Evolutionary conservation across 2,329 filamentous ascomycete species (phyloP), one percentile per base, ranked within the genome.

Genomic region (Pleurostoma richardsiae): DNA sequence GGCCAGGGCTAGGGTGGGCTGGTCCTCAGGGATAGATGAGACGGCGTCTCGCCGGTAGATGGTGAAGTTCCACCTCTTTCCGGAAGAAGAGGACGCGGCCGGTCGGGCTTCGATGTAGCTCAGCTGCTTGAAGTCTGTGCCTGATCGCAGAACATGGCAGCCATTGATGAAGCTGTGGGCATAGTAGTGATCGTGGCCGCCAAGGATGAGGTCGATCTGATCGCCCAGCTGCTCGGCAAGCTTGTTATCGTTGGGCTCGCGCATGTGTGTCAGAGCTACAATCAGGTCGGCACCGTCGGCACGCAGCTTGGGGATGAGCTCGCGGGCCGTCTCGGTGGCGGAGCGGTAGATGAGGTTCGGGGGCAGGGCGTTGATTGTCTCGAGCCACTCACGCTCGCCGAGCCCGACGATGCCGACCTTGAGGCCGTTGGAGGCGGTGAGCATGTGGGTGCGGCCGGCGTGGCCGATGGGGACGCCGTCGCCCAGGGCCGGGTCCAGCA

Each of bases 171-270:
- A 60, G 46, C 76, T 79, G 66, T 96, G 89, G 11, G 77, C 77
- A 61, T 96, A 96, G 66, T 86, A 94, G 62, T 96, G 91, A 57
- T 96, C 91, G 59, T 96, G 90, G 0, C 90, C 90, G 42, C 90
- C 90, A 0, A 96, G 76, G 40, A 96, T 86, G 33, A 96, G 81
- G 62, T 96, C 91, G 26, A 95, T 83, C 45, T 88, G 65, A 0
- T 87, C 89, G 4, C 80, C 76, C 0, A 87, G 79, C 52, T 88
- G 84, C 49, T 83, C 73, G 0, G 91, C 90, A 4, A 96, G 72
- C 66, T 95, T 95, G 60, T 87, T 82, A 65, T 96, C 90, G 59
- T 95, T 95, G 10, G 89, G 89, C 65, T 96, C 89, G 40, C 90
- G 80, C 70, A 90, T 86, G 63, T 96, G 91, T 10, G 88, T 90